Conservation (phyloP, 2,329 filamentous ascomycete genomes). For the Endoconidiophora laricicola region DNA sequence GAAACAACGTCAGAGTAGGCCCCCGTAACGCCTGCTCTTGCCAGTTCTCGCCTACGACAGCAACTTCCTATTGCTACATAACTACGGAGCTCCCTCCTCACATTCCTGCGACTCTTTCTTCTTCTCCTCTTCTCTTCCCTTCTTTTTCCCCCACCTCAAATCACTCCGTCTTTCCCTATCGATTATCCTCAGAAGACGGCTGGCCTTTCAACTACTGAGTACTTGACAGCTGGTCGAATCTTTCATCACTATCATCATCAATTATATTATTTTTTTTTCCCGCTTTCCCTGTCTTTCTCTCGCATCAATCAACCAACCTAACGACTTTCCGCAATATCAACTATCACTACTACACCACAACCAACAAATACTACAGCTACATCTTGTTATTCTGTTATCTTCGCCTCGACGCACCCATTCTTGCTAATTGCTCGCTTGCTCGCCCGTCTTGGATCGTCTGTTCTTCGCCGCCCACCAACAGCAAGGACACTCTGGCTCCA, state of each 20-base stretch:
- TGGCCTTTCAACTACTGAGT: slow-evolving; percentile 11
- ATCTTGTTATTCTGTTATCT: not conserved
- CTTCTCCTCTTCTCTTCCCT: slow-evolving; percentile 15
- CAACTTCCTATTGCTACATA: too few relatives aligned
- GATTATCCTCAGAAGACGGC: slow-evolving; percentile 4
- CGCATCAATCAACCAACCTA: not conserved
- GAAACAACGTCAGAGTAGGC: not conserved
- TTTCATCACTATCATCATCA: not conserved
- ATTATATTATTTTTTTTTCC: slow-evolving; percentile 1
- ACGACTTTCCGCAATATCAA: not conserved
- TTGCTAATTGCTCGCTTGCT: not conserved
- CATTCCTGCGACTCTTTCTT: not conserved
- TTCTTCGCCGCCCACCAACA: not conserved
- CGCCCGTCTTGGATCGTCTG: not conserved
- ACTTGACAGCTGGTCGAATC: slow-evolving; percentile 8
- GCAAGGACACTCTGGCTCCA: too few relatives aligned
- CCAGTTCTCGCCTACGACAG: not conserved
- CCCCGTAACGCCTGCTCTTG: not conserved
- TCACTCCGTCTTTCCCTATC: not conserved
- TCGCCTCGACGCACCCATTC: not conserved
- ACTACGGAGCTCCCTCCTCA: slow-evolving; percentile 11
- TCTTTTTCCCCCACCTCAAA: slow-evolving; percentile 1
- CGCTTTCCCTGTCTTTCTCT: not conserved
- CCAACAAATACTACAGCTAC: not conserved
- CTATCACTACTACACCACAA: not conserved